Percentiles rank a stretch among this genome's conserved stretches.
These are phyloP conservation scores for Acanthamoeba triangularis DNA, from an alignment of 208 protist species.

Conservation along the genomic window DNA sequence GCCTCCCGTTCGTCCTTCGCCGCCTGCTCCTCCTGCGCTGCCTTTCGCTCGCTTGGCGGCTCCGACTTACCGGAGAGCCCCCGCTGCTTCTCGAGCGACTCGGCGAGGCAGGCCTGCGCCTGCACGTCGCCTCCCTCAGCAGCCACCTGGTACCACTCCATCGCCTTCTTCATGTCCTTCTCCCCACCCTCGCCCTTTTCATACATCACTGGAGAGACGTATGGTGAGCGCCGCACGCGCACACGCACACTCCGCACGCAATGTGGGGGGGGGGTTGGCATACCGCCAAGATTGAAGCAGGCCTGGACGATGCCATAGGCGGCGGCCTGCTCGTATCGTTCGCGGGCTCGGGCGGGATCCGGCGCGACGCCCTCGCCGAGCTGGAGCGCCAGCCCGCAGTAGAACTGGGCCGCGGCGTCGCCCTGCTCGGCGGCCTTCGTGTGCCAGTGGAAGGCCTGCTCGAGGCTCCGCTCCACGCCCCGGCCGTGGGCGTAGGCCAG, in stretches of 20 bases:
- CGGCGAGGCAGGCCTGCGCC: conserved; percentile 65
- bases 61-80: not conserved
- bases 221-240: not conserved
- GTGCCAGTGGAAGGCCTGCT: conserved; percentile 56
- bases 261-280: not conserved
- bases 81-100: not conserved
- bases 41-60: not conserved
- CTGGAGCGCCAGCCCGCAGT: conserved; percentile 33
- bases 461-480: conserved; percentile 11
- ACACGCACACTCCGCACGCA: not conserved
- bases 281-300: conserved; percentile 64
- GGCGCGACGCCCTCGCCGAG: conserved; percentile 10
- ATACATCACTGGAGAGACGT: conserved; percentile 27
- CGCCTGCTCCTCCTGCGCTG: not conserved
- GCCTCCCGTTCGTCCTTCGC: not conserved
- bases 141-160: conserved; percentile 19
- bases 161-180: conserved; percentile 18
- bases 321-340: conserved; percentile 34
- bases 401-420: conserved; percentile 58
- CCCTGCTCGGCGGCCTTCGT: conserved; percentile 38
- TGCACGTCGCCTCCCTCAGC: conserved; percentile 55
- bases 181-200: conserved; percentile 49
- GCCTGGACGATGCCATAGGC: conserved; percentile 10
- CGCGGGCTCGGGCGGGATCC: not conserved
- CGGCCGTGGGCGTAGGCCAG: conserved; percentile 17